These are phyloP conservation scores for Carex parvula DNA, from an alignment of 176 grass and related monocot species.

Conservation along the genomic window DNA sequence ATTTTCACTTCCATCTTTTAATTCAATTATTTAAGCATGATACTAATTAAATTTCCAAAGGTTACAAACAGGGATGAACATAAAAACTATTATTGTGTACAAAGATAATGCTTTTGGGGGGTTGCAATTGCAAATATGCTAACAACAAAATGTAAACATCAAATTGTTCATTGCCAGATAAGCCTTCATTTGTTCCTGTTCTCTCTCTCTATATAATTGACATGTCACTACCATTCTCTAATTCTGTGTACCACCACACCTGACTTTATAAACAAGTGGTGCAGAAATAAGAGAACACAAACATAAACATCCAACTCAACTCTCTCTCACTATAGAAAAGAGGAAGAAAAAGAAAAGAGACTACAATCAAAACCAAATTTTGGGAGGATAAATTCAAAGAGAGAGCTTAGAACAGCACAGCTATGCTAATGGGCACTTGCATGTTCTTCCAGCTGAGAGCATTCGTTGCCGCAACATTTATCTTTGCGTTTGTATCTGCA, in stretches of 20 bases:
- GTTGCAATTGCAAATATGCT: background rate
- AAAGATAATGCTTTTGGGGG: background rate
- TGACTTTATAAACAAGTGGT: slow-evolving; percentile 23
- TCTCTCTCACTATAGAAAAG: slow-evolving; percentile 7
- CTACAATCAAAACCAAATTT: background rate
- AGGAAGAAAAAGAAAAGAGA: slow-evolving; percentile 18
- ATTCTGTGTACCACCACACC: background rate
- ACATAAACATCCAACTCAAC: background rate
- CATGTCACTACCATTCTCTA: slow-evolving; percentile 22
- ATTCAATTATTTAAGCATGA: background rate
- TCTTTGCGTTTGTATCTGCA: slow-evolving; percentile 8
- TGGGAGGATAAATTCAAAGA: background rate
- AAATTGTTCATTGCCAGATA: slow-evolving; percentile 28
- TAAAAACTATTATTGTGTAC: background rate
- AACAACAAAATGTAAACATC: background rate
- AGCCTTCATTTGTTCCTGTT: slow-evolving; percentile 7
- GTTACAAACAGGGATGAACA: background rate
- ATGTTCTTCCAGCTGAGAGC: slow-evolving; percentile 24
- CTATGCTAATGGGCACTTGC: slow-evolving; percentile 35
- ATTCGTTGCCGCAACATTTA: slow-evolving; percentile 1
- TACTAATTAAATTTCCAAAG: background rate
- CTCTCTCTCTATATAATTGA: slow-evolving; percentile 11
- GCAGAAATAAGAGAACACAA: background rate
- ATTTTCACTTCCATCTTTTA: background rate
- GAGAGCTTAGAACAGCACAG: background rate